Evolutionary conservation across 2,329 filamentous ascomycete species (phyloP).

Genomic region (Colletotrichum euphorbiae): DNA sequence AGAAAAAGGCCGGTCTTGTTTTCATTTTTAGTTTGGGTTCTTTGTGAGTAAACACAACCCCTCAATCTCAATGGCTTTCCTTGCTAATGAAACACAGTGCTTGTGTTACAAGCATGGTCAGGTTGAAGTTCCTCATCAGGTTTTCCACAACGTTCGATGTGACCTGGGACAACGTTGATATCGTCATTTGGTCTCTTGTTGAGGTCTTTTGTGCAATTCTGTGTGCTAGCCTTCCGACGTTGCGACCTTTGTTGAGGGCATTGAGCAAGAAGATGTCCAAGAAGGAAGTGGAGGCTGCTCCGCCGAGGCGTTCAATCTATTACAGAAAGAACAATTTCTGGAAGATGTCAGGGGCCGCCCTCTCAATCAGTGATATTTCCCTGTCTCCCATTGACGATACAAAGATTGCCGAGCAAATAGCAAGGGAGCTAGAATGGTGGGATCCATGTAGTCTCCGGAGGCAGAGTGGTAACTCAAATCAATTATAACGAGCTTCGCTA

Average conservation of each 20-base stretch:
- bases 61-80: too few species aligned
- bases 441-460: neutral
- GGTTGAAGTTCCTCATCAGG: slow-evolving; percentile 37
- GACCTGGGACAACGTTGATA: slow-evolving; percentile 45
- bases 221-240: slow-evolving; percentile 55
- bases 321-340: neutral
- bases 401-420: neutral
- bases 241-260: slow-evolving; percentile 48
- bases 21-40: slow-evolving; percentile 38
- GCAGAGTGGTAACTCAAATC: neutral
- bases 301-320: neutral
- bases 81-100: slow-evolving; percentile 20
- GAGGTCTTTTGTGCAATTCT: slow-evolving; percentile 52
- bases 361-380: slow-evolving; percentile 33
- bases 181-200: slow-evolving; percentile 48
- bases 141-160: slow-evolving; percentile 16
- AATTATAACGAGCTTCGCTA: neutral
- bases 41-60: slow-evolving; percentile 23
- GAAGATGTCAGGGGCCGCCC: neutral
- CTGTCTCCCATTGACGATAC: slow-evolving; percentile 6
- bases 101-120: slow-evolving; percentile 39
- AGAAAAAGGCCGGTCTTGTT: slow-evolving; percentile 18
- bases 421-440: slow-evolving; percentile 6
- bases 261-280: slow-evolving; percentile 38
- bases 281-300: neutral